A percentile compares a stretch with the other conserved stretches of the same genome.
Evolutionary conservation across 768 basidiomycete genomes (phyloP).

Genomic region (Podaxis mareebaensis): DNA sequence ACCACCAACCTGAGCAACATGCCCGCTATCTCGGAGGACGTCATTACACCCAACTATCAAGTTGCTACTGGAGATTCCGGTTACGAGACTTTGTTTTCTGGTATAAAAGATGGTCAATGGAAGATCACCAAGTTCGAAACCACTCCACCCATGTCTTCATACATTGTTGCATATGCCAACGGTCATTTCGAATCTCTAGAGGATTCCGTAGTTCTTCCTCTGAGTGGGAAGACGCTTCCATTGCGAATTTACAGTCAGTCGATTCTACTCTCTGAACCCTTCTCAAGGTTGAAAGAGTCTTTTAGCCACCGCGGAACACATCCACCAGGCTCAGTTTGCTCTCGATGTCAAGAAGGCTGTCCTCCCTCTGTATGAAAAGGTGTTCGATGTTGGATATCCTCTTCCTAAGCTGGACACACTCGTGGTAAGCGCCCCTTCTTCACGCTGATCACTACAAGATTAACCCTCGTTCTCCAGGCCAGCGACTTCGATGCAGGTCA

Average conservation of each 20-base stretch:
- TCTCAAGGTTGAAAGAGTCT: neutral
- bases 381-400: constrained; percentile 91
- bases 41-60: constrained; percentile 35
- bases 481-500: constrained; percentile 86
- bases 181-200: constrained; percentile 76
- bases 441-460: neutral
- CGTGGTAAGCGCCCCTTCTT: constrained; percentile 49
- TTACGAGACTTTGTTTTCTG: constrained; percentile 10
- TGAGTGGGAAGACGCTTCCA: constrained; percentile 79
- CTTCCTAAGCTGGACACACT: constrained; percentile 94
- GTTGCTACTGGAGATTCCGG: constrained; percentile 34
- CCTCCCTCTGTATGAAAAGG: constrained; percentile 87
- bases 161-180: constrained; percentile 87
- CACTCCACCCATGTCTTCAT: constrained; percentile 86
- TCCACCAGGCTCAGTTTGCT: constrained; percentile 82
- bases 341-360: constrained; percentile 84
- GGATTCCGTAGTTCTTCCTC: constrained; percentile 72
- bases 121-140: constrained; percentile 80
- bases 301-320: constrained; percentile 76
- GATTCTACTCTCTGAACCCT: neutral
- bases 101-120: constrained; percentile 50
- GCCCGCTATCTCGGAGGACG: constrained; percentile 66
- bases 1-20: constrained; percentile 88
- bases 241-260: constrained; percentile 80
- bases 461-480: constrained; percentile 39